Evolutionary conservation across 2,329 filamentous ascomycete genomes (phyloP).

Genomic region (Sarocladium brachiariae): DNA sequence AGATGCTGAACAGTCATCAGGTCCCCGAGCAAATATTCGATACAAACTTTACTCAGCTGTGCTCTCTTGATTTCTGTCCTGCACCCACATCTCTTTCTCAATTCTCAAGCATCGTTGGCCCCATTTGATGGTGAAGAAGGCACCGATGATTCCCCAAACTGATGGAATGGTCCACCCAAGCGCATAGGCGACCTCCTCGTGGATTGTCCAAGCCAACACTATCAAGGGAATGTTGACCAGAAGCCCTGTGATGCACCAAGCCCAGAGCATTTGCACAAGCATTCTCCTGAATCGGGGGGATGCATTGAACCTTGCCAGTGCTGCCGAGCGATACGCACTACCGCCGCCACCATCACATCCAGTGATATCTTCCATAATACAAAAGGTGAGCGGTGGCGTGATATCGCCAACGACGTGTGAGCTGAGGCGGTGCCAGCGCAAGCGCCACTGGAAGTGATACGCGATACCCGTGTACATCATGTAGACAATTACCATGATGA

Average conservation of each 20-base stretch:
- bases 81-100: constrained; percentile 12
- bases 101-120: constrained; percentile 11
- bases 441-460: constrained; percentile 10
- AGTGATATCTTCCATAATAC: constrained; percentile 54
- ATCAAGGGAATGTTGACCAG: constrained; percentile 15
- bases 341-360: constrained; percentile 51
- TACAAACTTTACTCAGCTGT: not conserved
- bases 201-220: constrained; percentile 11
- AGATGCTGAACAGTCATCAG: too few relatives aligned
- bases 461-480: constrained; percentile 22
- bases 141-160: constrained; percentile 11
- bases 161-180: constrained; percentile 13
- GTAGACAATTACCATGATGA: constrained; percentile 30
- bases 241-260: constrained; percentile 18
- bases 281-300: constrained; percentile 19
- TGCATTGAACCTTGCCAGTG: constrained; percentile 18
- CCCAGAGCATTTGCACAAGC: constrained; percentile 18
- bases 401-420: constrained; percentile 46
- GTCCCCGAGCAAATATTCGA: too few relatives aligned
- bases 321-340: constrained; percentile 16
- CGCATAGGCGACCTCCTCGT: constrained; percentile 12
- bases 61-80: constrained; percentile 4
- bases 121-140: constrained; percentile 12
- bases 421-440: constrained; percentile 35
- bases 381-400: constrained; percentile 49